These are phyloP conservation scores for Dryas drummondii DNA, from an alignment of 306 rosid species.

Conservation along the genomic window DNA sequence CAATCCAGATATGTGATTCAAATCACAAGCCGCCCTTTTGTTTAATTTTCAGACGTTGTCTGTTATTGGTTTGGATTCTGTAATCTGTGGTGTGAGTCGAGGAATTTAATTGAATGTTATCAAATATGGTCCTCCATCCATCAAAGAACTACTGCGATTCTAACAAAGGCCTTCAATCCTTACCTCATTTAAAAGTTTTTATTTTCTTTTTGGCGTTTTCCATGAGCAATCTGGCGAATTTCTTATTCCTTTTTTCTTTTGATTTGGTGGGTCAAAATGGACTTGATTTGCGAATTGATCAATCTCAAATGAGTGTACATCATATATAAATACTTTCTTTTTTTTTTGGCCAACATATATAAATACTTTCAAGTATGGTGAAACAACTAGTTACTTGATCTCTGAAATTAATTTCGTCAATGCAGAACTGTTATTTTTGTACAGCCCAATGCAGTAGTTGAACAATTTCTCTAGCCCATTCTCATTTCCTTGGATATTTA, in stretches of 20 bases:
- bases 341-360: no score
- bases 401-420: not conserved
- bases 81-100: not conserved
- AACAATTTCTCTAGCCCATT: not conserved
- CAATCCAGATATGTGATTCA: constrained; percentile 41
- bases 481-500: constrained; percentile 16
- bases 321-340: no score
- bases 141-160: no score
- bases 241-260: no score
- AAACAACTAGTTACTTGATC: not conserved
- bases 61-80: not conserved
- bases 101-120: not conserved
- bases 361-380: no score
- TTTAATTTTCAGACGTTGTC: not conserved
- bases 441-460: no score
- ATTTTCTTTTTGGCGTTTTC: no score
- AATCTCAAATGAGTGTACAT: no score
- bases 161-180: no score
- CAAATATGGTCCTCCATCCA: no score
- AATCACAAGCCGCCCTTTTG: not conserved
- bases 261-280: not conserved
- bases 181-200: no score
- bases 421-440: not conserved
- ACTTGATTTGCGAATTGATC: not conserved
- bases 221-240: no score